These are phyloP conservation scores for Tritrichomonas foetus DNA, from an alignment of 208 protist genomes.

Conservation along the genomic window DNA sequence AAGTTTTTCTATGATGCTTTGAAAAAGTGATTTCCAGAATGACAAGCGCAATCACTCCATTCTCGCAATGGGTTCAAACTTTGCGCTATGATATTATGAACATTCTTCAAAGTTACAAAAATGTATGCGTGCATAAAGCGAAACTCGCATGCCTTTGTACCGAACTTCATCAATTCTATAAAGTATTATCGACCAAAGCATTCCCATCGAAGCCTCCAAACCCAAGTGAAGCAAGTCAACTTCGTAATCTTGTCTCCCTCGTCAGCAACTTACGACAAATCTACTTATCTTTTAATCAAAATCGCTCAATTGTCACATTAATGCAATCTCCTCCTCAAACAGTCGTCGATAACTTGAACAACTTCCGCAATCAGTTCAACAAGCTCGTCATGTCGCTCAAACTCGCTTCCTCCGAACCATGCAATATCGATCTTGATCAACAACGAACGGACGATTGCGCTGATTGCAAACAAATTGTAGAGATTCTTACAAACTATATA, in stretches of 20 bases:
- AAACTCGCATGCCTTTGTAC: background rate
- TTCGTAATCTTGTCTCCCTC: no score
- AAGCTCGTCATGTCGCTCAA: no score
- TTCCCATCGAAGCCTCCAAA: background rate
- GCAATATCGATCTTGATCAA: background rate
- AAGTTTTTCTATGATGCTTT: no score
- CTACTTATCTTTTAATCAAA: no score
- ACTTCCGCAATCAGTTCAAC: no score
- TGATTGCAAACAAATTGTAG: background rate
- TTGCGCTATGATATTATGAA: background rate
- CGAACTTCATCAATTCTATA: background rate
- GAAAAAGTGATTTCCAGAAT: no score
- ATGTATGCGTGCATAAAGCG: background rate
- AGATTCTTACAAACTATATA: background rate
- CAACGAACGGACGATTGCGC: background rate
- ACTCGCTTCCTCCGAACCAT: background rate
- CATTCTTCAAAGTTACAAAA: background rate
- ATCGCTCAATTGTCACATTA: no score
- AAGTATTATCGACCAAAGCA: background rate
- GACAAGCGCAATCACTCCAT: background rate
- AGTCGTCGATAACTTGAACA: no score
- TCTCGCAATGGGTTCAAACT: slow-evolving; percentile 6
- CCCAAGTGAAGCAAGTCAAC: no score
- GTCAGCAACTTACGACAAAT: no score
- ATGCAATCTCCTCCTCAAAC: no score